Conservation (phyloP, 805 yeast species). For the Pichia phayaonensis region DNA sequence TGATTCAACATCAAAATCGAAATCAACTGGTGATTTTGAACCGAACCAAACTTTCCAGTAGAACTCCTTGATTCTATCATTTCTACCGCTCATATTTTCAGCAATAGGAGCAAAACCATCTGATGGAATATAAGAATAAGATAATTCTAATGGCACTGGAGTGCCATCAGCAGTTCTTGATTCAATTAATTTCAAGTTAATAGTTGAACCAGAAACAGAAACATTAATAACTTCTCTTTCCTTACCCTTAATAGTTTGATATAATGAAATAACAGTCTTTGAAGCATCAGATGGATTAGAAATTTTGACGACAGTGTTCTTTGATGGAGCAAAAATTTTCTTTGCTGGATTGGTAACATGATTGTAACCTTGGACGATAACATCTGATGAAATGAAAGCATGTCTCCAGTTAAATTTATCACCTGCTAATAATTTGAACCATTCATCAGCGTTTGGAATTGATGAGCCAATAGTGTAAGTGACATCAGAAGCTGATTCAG, state of each 20-base stretch:
- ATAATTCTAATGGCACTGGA: constrained; percentile 69
- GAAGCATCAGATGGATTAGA: constrained; percentile 40
- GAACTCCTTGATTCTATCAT: constrained; percentile 86
- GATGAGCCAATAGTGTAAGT: constrained; percentile 33
- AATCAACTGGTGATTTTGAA: constrained; percentile 45
- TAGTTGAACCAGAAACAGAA: constrained; percentile 42
- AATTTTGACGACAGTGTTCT: constrained; percentile 54
- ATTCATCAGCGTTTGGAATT: constrained; percentile 35
- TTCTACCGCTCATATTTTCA: constrained; percentile 86
- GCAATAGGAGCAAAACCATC: constrained; percentile 95
- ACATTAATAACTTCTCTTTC: constrained; percentile 59
- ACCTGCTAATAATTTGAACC: constrained; percentile 85
- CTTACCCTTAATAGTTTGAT: constrained; percentile 68
- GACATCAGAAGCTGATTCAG: constrained; percentile 25
- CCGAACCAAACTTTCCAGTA: constrained; percentile 99
- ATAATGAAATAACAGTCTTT: constrained; percentile 55
- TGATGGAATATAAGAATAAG: constrained; percentile 70
- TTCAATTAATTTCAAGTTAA: constrained; percentile 74
- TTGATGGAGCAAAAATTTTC: constrained; percentile 69
- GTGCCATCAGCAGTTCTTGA: constrained; percentile 73
- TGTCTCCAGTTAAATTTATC: constrained; percentile 75
- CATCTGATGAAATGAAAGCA: constrained; percentile 73
- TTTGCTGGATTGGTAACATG: constrained; percentile 74
- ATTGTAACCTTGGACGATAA: constrained; percentile 79
- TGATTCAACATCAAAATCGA: constrained; percentile 63